phyloP scores from a whole-genome alignment of 306 rosid genomes.

The Prunus fruticosa region DNA sequence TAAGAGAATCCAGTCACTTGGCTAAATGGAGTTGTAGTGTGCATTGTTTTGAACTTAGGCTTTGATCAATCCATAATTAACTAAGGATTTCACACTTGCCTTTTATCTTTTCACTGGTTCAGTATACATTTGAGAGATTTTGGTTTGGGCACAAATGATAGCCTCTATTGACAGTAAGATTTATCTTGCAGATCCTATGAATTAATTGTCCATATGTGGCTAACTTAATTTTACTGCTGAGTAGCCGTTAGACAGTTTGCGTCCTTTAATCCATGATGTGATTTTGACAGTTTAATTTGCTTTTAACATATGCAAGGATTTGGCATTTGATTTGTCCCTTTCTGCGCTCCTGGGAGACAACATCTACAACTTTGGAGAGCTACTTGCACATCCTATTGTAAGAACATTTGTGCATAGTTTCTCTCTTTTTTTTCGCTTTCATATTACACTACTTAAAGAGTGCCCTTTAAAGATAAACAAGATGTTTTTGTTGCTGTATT shows the following conservation, averaged over 20 bases:
- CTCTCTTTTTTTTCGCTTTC: background rate
- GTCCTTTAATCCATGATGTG: slow-evolving; percentile 13
- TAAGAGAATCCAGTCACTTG: slow-evolving; percentile 7
- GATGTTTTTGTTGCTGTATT: background rate
- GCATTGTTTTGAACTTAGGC: background rate
- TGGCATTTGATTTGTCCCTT: slow-evolving; percentile 95
- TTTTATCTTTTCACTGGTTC: background rate
- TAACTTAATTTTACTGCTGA: background rate
- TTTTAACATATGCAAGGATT: slow-evolving; percentile 54
- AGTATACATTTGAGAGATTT: background rate
- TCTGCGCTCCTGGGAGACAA: slow-evolving; percentile 97
- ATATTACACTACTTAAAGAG: background rate
- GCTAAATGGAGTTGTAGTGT: background rate
- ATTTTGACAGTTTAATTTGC: slow-evolving; percentile 10
- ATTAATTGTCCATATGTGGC: background rate
- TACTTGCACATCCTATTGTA: slow-evolving; percentile 97
- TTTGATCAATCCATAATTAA: background rate
- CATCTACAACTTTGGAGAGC: slow-evolving; percentile 97
- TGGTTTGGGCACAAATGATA: background rate
- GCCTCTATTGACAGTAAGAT: background rate
- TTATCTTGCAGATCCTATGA: background rate
- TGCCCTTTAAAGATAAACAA: background rate
- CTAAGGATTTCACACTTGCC: background rate
- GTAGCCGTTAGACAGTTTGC: background rate
- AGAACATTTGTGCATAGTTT: slow-evolving; percentile 28